Conservation (phyloP, 129 eudicot species). For the Saussurea involucrata region DNA sequence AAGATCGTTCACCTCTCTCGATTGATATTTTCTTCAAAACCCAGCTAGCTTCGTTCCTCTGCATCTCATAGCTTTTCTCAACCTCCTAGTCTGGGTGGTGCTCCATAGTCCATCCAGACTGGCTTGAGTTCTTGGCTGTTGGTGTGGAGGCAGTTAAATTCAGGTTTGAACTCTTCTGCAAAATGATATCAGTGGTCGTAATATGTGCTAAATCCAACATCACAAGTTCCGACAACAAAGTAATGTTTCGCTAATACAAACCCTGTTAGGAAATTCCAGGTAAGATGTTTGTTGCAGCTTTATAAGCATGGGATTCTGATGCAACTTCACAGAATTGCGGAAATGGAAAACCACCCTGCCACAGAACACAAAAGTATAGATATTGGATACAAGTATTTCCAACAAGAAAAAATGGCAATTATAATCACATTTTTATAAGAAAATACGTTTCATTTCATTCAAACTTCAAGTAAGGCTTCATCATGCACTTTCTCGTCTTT, state of each 20-base stretch:
- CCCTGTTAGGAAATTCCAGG: slow-evolving; percentile 11
- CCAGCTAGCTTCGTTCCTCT: too few relatives aligned
- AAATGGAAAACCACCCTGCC: slow-evolving; percentile 14
- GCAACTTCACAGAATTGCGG: slow-evolving; percentile 11
- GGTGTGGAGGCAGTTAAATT: slow-evolving; percentile 4
- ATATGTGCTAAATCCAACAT: slow-evolving; percentile 21
- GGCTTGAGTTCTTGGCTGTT: too few relatives aligned
- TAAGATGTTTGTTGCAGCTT: slow-evolving; percentile 1
- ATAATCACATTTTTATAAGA: background rate
- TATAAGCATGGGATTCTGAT: slow-evolving; percentile 15
- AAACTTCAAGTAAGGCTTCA: too few relatives aligned
- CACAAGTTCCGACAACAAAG: slow-evolving; percentile 1
- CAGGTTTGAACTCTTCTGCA: slow-evolving; percentile 1
- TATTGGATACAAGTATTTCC: background rate
- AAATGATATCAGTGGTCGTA: background rate
- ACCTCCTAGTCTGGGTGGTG: too few relatives aligned
- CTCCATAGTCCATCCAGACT: too few relatives aligned
- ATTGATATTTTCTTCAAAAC: background rate
- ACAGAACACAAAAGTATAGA: background rate
- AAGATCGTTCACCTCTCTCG: too few relatives aligned
- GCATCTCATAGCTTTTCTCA: too few relatives aligned
- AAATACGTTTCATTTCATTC: background rate
- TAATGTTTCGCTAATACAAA: slow-evolving; percentile 19
- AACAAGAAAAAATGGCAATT: background rate
- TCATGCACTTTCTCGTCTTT: background rate